A percentile compares a stretch with the other conserved stretches of the same genome.
Conservation (phyloP, 2,329 filamentous ascomycete species). For the Zasmidium angulare region DNA sequence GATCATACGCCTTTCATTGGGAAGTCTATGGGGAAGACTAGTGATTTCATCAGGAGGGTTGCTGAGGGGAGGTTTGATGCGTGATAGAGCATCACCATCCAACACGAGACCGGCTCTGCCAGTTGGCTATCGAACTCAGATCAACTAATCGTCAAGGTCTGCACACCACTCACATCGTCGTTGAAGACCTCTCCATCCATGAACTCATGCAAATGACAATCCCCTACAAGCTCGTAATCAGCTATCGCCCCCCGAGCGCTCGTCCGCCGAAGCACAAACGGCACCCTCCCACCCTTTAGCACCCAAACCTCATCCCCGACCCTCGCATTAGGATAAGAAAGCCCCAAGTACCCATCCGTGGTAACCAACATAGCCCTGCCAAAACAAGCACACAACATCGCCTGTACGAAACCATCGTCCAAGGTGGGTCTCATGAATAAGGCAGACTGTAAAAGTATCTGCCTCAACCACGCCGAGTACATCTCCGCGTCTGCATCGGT, state of each 20-base stretch:
- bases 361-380: neutral
- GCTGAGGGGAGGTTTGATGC: neutral
- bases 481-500: neutral
- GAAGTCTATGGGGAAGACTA: constrained; percentile 9
- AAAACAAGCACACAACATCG: neutral
- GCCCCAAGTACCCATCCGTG: neutral
- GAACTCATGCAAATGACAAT: neutral
- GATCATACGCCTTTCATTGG: constrained; percentile 15
- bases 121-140: no score
- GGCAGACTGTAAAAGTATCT: neutral
- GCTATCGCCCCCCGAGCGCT: neutral
- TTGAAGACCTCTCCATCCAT: neutral
- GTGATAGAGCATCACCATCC: no score
- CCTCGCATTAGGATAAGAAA: neutral
- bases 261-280: neutral
- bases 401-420: neutral
- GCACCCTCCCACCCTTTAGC: neutral
- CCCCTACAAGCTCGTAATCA: neutral
- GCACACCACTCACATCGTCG: neutral
- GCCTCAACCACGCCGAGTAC: neutral
- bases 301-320: neutral
- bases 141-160: no score
- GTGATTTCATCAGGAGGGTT: constrained; percentile 6
- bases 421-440: neutral
- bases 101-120: no score